phyloP scores from a whole-genome alignment of 2,329 filamentous ascomycete species.

The Alternaria consortialis region DNA sequence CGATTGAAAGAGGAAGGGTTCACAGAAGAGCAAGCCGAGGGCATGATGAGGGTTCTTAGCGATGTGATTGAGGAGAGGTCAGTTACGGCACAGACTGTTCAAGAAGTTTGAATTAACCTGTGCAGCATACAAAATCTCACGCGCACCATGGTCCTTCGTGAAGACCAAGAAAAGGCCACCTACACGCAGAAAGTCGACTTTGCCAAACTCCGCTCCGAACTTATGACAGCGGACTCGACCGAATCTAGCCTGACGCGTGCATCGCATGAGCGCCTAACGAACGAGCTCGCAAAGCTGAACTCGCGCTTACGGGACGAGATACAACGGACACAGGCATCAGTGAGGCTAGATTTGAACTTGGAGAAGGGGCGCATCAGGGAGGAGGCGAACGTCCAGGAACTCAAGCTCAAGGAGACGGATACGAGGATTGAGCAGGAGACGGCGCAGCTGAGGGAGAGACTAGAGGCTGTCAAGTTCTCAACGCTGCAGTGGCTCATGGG shows the following conservation, averaged over 20 bases:
- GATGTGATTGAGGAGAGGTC: slow-evolving; percentile 96
- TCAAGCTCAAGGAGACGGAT: slow-evolving; percentile 99
- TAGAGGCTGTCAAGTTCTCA: slow-evolving; percentile 97
- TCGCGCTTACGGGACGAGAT: slow-evolving; percentile 92
- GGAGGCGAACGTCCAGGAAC: slow-evolving; percentile 94
- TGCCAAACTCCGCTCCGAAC: slow-evolving; percentile 92
- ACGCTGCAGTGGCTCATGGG: slow-evolving; percentile 97
- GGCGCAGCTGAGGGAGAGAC: slow-evolving; percentile 81
- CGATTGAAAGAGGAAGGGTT: slow-evolving; percentile 89
- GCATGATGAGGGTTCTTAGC: slow-evolving; percentile 98
- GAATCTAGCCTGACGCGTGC: slow-evolving; percentile 88
- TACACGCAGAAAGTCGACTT: slow-evolving; percentile 95
- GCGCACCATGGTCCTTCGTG: slow-evolving; percentile 95
- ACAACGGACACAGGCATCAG: slow-evolving; percentile 89
- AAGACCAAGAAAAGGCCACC: slow-evolving; percentile 84
- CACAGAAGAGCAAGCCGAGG: slow-evolving; percentile 91
- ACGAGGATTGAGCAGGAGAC: slow-evolving; percentile 98
- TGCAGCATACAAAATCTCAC: slow-evolving; percentile 92
- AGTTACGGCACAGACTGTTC: slow-evolving; percentile 11
- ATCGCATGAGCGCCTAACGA: slow-evolving; percentile 90
- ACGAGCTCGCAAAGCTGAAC: slow-evolving; percentile 93
- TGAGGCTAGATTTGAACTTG: slow-evolving; percentile 90
- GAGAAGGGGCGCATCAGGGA: slow-evolving; percentile 97
- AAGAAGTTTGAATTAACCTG: slow-evolving; percentile 3
- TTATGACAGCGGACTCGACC: slow-evolving; percentile 89